Evolutionary conservation across 257 asterid genomes (phyloP), one percentile per base, ranked within the genome.

Genomic region (Solanum dulcamara): DNA sequence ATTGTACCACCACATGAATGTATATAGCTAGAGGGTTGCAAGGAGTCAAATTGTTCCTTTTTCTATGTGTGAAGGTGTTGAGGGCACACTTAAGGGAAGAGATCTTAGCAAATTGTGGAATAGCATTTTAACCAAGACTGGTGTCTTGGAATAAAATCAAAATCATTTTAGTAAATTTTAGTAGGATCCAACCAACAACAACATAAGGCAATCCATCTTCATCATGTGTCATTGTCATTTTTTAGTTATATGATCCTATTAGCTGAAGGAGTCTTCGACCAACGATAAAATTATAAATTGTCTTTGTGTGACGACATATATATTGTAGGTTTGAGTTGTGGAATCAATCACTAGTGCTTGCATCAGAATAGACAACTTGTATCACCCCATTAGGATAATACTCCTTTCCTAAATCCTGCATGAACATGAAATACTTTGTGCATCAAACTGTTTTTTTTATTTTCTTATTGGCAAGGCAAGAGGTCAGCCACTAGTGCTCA

Each of bases 41-140:
- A 55, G 62, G 1, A n/a, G n/a, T n/a, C n/a, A n/a, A n/a, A n/a
- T n/a, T n/a, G n/a, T n/a, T n/a, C n/a, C n/a, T n/a, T n/a, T n/a
- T n/a, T n/a, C n/a, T n/a, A n/a, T n/a, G n/a, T n/a, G n/a, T n/a
- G n/a, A n/a, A n/a, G n/a, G n/a, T n/a, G n/a, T n/a, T n/a, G n/a
- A n/a, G 6, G 24, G 6, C 62, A 18, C 0, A 2, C 88, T 90
- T 30, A 91, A 91, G 82, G 93, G 93, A 68, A 91, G 94, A 89
- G 91, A 90, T 53, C 89, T 91, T 32, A 90, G 89, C 68, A 90
- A 85, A 80, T 9, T 88, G 77, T 89, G 93, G 81, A 84, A 90
- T 84, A 88, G 87, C 53, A 84, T 91, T 72, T 50, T 91, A n/a
- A 86, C n/a, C n/a, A n/a, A n/a, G n/a, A n/a, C n/a, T n/a, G n/a